Percentiles rank a stretch among this genome's conserved stretches.
Evolutionary conservation across 2,329 filamentous ascomycete genomes (phyloP).

Genomic region (Coniochaeta prunicola): DNA sequence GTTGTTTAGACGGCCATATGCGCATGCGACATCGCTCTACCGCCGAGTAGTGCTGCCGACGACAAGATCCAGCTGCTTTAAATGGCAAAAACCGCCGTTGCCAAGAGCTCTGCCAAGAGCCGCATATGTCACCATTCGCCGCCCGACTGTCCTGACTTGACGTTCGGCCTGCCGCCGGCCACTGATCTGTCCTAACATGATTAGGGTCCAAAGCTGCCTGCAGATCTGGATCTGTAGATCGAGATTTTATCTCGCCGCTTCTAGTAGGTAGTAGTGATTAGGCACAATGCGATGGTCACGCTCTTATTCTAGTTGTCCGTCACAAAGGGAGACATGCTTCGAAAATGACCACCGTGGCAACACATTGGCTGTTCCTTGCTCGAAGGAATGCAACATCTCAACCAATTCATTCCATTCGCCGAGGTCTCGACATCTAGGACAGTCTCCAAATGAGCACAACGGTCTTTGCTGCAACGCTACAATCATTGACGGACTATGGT

Average conservation of each 20-base stretch:
- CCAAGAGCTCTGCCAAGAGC: neutral
- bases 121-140: neutral
- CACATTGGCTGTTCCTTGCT: neutral
- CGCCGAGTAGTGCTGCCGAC: neutral
- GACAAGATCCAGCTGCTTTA: neutral
- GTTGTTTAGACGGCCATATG: neutral
- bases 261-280: neutral
- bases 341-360: neutral
- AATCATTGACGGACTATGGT: neutral
- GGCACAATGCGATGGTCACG: neutral
- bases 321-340: neutral
- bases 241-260: neutral
- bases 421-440: neutral
- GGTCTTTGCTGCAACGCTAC: neutral
- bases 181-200: neutral
- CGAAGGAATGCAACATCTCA: neutral
- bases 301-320: neutral
- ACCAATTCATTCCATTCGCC: neutral
- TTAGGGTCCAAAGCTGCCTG: neutral
- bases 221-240: conserved; percentile 2
- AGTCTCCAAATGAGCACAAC: neutral
- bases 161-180: neutral
- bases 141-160: neutral
- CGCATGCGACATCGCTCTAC: too few relatives aligned
- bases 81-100: neutral